Conservation (phyloP, 805 yeast species). For the Starmerella roubikii region DNA sequence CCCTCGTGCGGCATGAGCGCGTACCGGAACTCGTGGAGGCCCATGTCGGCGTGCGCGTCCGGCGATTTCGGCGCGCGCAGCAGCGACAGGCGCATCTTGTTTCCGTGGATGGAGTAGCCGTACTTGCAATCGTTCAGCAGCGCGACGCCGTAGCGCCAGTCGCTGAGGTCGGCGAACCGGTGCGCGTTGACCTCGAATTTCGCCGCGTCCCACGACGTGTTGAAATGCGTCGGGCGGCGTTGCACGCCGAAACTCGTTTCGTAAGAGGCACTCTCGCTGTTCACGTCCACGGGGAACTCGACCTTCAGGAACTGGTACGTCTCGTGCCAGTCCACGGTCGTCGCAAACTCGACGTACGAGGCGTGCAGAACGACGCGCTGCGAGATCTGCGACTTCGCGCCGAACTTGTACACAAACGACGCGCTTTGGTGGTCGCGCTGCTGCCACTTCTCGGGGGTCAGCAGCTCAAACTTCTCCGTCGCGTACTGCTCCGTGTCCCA, state of each 20-base stretch:
- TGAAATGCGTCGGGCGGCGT: slow-evolving; percentile 83
- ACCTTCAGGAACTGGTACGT: slow-evolving; percentile 79
- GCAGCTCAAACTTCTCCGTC: slow-evolving; percentile 50
- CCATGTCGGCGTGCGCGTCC: slow-evolving; percentile 91
- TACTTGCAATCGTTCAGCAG: slow-evolving; percentile 74
- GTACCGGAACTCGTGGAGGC: slow-evolving; percentile 66
- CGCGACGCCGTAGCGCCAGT: slow-evolving; percentile 73
- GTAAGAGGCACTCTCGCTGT: slow-evolving; percentile 63
- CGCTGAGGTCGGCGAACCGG: slow-evolving; percentile 85
- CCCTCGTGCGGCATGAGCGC: slow-evolving; percentile 78
- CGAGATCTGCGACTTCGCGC: slow-evolving; percentile 10
- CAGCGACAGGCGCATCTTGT: slow-evolving; percentile 70
- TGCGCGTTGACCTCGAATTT: slow-evolving; percentile 93
- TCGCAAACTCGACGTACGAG: slow-evolving; percentile 29
- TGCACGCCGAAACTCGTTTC: slow-evolving; percentile 93
- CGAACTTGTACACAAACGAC: slow-evolving; percentile 11
- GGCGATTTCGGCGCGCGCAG: slow-evolving; percentile 90
- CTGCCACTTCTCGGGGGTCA: slow-evolving; percentile 21
- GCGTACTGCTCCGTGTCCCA: slow-evolving; percentile 96
- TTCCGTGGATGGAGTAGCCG: slow-evolving; percentile 92
- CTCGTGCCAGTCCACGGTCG: slow-evolving; percentile 71
- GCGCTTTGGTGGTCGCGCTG: slow-evolving; percentile 6
- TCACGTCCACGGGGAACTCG: slow-evolving; percentile 82
- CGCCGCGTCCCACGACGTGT: slow-evolving; percentile 93
- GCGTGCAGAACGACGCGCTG: slow-evolving; percentile 30